Evolutionary conservation across 2,329 filamentous ascomycete species (phyloP), one percentile per base, ranked within the genome.

Genomic region (Pestalotiopsis sp.): DNA sequence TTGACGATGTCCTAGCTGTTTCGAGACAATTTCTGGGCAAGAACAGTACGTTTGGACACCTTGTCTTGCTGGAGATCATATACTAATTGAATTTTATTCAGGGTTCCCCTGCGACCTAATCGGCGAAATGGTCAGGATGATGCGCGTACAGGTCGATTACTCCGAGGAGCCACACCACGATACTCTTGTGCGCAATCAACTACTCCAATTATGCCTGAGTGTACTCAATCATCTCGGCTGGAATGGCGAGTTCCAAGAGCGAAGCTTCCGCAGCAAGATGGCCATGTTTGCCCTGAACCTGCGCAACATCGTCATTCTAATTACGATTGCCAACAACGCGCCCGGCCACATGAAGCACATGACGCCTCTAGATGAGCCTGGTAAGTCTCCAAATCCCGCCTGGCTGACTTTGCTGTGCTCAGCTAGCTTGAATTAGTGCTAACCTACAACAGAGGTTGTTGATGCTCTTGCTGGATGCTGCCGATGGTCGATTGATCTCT

Each of bases 151-250:
- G 64, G 88, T 95, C 62, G 95, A 98, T 80, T 97, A 95, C 76
- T 92, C 93, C 0, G 88, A 93, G 63, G 93, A 97, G 70, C 83
- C 88, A 1, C 87, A 89, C 59, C 88, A 92, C 73, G 91, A 95
- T 76, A 86, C 90, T 69, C 83, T 97, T 41, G 87, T 96, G 71
- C 86, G 91, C 69, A 95, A 96, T 74, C 84, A 86, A 3, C 85
- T 90, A 45, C 86, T 98, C 60, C 92, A 94, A 70, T 86, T 93
- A 68, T 93, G 90, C 68, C 84, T 98, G 13, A 93, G 93, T 75
- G 88, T 96, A 36, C 90, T 97, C 76, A 91, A 93, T 68, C 90
- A 93, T 66, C 82, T 98, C 11, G 93, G 92, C 3, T 95, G 92
- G 76, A 86, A 85, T 58, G 91, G 90, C 14, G 88, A 91, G 72